Evolutionary conservation across 805 yeast genomes (phyloP).

Genomic region (Myxozyma melibiosi): DNA sequence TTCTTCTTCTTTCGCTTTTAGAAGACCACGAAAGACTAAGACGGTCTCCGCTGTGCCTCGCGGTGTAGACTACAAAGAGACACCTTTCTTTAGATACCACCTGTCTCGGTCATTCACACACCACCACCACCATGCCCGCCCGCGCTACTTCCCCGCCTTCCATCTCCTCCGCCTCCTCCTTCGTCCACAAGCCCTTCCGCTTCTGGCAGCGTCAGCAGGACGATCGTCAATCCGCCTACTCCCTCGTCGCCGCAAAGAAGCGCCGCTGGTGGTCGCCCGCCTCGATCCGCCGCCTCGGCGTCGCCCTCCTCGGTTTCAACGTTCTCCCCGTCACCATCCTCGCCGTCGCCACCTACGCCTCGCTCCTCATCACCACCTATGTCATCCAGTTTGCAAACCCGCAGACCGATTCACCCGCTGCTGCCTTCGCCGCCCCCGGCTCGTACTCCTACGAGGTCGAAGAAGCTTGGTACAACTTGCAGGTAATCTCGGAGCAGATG

Average conservation of each 20-base stretch:
- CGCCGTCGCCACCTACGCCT: slow-evolving; percentile 30
- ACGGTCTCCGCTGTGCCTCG: no score
- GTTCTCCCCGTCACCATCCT: slow-evolving; percentile 32
- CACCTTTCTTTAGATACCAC: no score
- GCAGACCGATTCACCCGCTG: slow-evolving; percentile 31
- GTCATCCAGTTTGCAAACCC: slow-evolving; percentile 33
- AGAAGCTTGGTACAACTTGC: slow-evolving; percentile 70
- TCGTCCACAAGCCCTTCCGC: slow-evolving; percentile 33
- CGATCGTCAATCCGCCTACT: slow-evolving; percentile 24
- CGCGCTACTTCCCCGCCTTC: slow-evolving; percentile 33
- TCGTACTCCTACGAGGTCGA: slow-evolving; percentile 26
- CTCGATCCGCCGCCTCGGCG: slow-evolving; percentile 17
- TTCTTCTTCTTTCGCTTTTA: no score
- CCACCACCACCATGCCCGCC: slow-evolving; percentile 31
- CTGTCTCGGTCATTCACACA: no score
- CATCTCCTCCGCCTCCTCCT: slow-evolving; percentile 34
- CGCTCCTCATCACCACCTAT: slow-evolving; percentile 32
- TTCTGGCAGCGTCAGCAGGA: slow-evolving; percentile 33
- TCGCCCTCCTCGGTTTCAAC: slow-evolving; percentile 27
- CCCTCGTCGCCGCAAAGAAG: slow-evolving; percentile 13
- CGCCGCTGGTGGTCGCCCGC: slow-evolving; percentile 31
- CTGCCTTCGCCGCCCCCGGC: slow-evolving; percentile 30
- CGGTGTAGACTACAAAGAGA: no score
- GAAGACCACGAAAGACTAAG: no score
- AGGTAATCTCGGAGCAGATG: slow-evolving; percentile 60